These are phyloP conservation scores for Aspergillus olivimuriae DNA, from an alignment of 495 filamentous ascomycete genomes.

Conservation along the genomic window DNA sequence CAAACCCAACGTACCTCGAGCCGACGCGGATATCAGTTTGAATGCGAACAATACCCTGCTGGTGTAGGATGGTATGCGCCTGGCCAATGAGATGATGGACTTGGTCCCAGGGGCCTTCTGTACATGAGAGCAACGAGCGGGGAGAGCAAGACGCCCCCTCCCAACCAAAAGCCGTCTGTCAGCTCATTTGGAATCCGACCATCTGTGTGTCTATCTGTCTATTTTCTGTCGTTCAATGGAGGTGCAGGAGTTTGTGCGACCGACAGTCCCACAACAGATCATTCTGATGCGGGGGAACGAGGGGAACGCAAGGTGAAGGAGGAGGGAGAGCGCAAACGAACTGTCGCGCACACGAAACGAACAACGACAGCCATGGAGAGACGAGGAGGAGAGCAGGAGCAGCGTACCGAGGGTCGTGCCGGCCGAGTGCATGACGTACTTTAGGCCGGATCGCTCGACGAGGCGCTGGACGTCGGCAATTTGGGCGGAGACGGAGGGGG, in stretches of 20 bases:
- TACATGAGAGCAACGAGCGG: conserved; percentile 6
- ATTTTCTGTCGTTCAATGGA: too few species aligned
- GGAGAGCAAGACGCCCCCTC: too few species aligned
- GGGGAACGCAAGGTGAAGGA: too few species aligned
- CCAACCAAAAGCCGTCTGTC: too few species aligned
- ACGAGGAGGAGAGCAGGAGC: background rate
- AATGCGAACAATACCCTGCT: conserved; percentile 71
- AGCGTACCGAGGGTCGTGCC: conserved; percentile 84
- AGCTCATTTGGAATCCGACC: too few species aligned
- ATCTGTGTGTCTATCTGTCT: too few species aligned
- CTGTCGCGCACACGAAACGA: too few species aligned
- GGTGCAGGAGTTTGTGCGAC: background rate
- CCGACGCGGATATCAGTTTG: conserved; percentile 88
- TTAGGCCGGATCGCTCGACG: conserved; percentile 68
- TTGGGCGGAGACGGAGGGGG: conserved; percentile 76
- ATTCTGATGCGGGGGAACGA: background rate
- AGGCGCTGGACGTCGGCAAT: conserved; percentile 87
- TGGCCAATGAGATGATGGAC: conserved; percentile 87
- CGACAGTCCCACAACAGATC: background rate
- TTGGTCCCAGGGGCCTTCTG: conserved; percentile 87
- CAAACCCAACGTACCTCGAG: conserved; percentile 64
- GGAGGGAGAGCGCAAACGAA: too few species aligned
- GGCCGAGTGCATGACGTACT: conserved; percentile 83
- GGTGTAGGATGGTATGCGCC: conserved; percentile 78
- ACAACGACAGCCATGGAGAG: too few species aligned